Conservation (phyloP, 805 yeast species). For the Lachancea waltii region DNA sequence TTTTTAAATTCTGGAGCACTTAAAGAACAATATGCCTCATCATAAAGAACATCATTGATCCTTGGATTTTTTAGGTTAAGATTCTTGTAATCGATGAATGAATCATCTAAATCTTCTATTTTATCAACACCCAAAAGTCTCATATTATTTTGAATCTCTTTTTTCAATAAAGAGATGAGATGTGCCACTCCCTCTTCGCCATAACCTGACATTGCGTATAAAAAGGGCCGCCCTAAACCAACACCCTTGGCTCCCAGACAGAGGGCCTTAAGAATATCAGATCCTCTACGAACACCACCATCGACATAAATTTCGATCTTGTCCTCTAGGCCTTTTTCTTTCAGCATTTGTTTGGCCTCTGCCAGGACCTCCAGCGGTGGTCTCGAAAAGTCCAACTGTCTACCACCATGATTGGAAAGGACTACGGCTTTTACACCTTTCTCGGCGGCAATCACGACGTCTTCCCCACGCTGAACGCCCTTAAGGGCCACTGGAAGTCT, state of each 20-base stretch:
- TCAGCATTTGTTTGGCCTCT: constrained; percentile 44
- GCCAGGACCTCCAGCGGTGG: constrained; percentile 58
- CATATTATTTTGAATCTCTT: constrained; percentile 60
- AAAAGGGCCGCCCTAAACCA: constrained; percentile 70
- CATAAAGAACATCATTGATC: constrained; percentile 26
- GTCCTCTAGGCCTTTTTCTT: constrained; percentile 36
- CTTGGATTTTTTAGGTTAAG: constrained; percentile 33
- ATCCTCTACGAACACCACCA: constrained; percentile 73
- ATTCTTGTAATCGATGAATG: constrained; percentile 33
- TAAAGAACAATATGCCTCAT: constrained; percentile 15
- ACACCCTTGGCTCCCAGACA: constrained; percentile 72
- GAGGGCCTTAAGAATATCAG: constrained; percentile 70
- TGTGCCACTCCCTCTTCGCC: constrained; percentile 67
- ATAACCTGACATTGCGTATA: constrained; percentile 73
- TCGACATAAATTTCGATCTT: constrained; percentile 62
- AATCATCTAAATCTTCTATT: constrained; percentile 40
- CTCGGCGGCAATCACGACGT: constrained; percentile 51
- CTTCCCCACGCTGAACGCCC: constrained; percentile 65
- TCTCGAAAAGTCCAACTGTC: constrained; percentile 57
- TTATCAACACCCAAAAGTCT: constrained; percentile 54
- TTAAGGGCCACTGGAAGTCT: constrained; percentile 46
- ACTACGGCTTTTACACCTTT: constrained; percentile 58
- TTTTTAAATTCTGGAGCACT: constrained; percentile 4
- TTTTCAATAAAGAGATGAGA: constrained; percentile 55
- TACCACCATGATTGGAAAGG: constrained; percentile 70